Evolutionary conservation across 495 filamentous ascomycete genomes (phyloP).

Genomic region (Aspergillus hancockii): DNA sequence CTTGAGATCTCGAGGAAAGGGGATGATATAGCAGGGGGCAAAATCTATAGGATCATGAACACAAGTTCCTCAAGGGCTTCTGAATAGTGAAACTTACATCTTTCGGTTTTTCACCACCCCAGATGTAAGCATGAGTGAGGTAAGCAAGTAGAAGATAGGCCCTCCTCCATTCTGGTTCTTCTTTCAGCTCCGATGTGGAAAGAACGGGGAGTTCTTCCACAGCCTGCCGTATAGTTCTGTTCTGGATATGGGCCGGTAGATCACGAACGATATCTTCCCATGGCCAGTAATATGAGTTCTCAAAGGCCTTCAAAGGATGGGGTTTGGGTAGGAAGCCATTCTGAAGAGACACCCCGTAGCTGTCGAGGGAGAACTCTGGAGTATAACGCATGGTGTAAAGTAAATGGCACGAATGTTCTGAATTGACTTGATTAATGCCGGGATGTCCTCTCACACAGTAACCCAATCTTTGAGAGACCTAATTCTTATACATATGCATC

Average conservation of each 20-base stretch:
- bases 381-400: constrained; percentile 64
- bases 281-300: constrained; percentile 81
- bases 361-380: constrained; percentile 66
- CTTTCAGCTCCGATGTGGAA: constrained; percentile 68
- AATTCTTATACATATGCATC: neutral
- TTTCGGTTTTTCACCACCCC: constrained; percentile 82
- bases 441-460: neutral
- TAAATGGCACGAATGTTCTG: neutral
- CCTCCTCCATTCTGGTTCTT: constrained; percentile 86
- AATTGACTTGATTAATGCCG: neutral
- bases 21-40: constrained; percentile 78
- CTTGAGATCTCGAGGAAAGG: constrained; percentile 78
- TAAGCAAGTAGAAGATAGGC: constrained; percentile 86
- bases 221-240: constrained; percentile 68
- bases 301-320: constrained; percentile 70
- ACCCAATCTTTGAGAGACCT: neutral
- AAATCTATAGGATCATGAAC: constrained; percentile 49
- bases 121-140: constrained; percentile 90
- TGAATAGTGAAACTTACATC: constrained; percentile 50
- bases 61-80: neutral
- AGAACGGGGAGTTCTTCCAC: constrained; percentile 79
- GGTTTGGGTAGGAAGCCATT: constrained; percentile 87
- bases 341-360: constrained; percentile 79
- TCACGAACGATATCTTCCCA: constrained; percentile 83
- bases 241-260: constrained; percentile 74